Conservation (phyloP, 2,329 filamentous ascomycete species). For the Fusarium sp. region DNA sequence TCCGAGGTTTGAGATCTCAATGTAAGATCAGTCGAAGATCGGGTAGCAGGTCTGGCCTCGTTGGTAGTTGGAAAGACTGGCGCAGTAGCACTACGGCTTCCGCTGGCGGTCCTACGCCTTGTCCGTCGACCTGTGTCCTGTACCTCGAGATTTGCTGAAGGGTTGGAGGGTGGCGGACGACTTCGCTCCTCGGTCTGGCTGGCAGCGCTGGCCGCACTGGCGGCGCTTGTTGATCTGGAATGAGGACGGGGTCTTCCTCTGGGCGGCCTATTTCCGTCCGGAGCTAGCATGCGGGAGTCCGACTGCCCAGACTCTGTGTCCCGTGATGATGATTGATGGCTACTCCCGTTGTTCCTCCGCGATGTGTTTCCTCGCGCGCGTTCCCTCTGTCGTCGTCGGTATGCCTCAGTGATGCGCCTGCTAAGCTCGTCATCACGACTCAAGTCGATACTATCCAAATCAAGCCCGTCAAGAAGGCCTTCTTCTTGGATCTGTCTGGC, state of each 20-base stretch:
- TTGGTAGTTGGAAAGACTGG: constrained; percentile 57
- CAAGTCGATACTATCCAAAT: constrained; percentile 87
- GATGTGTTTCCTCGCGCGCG: constrained; percentile 62
- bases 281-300: constrained; percentile 46
- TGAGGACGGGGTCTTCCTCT: constrained; percentile 55
- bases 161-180: constrained; percentile 58
- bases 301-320: constrained; percentile 33
- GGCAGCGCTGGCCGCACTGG: constrained; percentile 55
- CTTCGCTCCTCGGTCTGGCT: constrained; percentile 60
- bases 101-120: constrained; percentile 66
- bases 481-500: constrained; percentile 90
- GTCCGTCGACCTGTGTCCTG: constrained; percentile 46
- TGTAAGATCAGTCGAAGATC: constrained; percentile 75
- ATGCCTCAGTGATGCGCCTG: constrained; percentile 90
- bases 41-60: constrained; percentile 63
- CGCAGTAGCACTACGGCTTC: constrained; percentile 66
- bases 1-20: constrained; percentile 57
- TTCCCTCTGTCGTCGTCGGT: constrained; percentile 79
- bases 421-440: constrained; percentile 90
- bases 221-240: constrained; percentile 60
- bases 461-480: constrained; percentile 87
- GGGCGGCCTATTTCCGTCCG: constrained; percentile 42
- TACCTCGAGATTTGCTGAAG: constrained; percentile 47
- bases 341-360: constrained; percentile 57
- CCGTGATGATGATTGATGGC: constrained; percentile 52